phyloP scores from a whole-genome alignment of 148 eudicot genomes.

The Amaranthus hypochondriacus region DNA sequence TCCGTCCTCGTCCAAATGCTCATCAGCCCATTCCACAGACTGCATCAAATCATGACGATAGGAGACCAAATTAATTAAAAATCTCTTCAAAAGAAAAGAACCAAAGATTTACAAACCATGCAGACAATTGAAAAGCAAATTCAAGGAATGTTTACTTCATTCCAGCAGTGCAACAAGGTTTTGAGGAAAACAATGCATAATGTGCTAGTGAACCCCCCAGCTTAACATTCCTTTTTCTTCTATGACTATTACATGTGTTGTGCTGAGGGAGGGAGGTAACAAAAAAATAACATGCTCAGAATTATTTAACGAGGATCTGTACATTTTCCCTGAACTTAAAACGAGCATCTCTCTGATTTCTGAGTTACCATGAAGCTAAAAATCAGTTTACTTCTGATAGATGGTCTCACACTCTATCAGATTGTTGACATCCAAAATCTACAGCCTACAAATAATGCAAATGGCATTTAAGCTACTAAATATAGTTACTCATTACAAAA shows the following conservation, averaged over 20 bases:
- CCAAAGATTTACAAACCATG: not conserved
- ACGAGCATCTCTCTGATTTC: not conserved
- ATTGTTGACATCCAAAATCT: not conserved
- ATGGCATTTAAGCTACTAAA: not conserved
- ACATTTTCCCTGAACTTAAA: not conserved
- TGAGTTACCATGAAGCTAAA: too few relatives aligned
- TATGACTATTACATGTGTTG: too few relatives aligned
- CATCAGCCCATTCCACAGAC: conserved; percentile 94
- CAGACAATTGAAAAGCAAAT: not conserved
- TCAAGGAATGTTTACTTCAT: not conserved
- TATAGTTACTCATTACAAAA: not conserved
- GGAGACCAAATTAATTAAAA: not conserved
- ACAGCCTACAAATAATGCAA: not conserved
- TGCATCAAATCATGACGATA: conserved; percentile 22
- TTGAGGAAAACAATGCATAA: not conserved
- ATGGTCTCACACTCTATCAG: not conserved
- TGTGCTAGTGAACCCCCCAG: not conserved
- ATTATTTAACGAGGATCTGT: too few relatives aligned
- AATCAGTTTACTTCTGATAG: too few relatives aligned
- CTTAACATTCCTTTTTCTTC: too few relatives aligned
- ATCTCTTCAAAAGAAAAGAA: not conserved
- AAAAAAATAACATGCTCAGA: too few relatives aligned
- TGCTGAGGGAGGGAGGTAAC: too few relatives aligned
- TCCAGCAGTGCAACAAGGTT: not conserved
- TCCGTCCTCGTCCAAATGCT: conserved; percentile 68